Percentiles rank a stretch among this genome's conserved stretches.
Conservation (phyloP, 1,139 yeast species). For the Suhomyces maxii region DNA sequence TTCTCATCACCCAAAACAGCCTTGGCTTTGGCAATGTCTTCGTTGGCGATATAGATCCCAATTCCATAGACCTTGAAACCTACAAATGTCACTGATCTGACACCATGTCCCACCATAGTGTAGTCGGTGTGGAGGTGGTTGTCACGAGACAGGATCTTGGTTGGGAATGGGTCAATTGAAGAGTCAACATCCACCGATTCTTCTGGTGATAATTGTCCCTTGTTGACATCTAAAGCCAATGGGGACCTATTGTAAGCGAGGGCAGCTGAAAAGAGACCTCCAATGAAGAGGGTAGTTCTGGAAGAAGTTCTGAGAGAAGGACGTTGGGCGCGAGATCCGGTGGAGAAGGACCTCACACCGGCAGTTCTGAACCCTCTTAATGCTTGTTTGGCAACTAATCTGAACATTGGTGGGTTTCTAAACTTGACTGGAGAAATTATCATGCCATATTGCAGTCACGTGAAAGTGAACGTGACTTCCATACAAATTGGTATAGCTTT, state of each 20-base stretch:
- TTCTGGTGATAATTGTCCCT: conserved; percentile 2
- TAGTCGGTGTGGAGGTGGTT: conserved; percentile 29
- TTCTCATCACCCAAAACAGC: conserved; percentile 33
- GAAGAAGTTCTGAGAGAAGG: background rate
- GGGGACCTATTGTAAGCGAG: background rate
- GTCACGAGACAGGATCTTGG: conserved; percentile 21
- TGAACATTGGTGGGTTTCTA: conserved; percentile 8
- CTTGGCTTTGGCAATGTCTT: conserved; percentile 51
- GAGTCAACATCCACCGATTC: conserved; percentile 45
- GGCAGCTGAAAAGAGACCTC: conserved; percentile 1
- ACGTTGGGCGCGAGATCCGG: background rate
- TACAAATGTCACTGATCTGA: conserved; percentile 77
- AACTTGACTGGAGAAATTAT: background rate
- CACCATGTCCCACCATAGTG: conserved; percentile 73
- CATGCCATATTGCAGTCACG: background rate
- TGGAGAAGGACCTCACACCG: background rate
- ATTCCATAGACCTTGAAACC: conserved; percentile 84
- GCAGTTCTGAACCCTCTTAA: background rate
- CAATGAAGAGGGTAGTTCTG: background rate
- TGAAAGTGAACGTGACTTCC: background rate
- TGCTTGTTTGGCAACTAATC: conserved; percentile 6
- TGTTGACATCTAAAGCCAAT: conserved; percentile 3
- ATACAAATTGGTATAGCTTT: too few species aligned
- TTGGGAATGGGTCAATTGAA: conserved; percentile 55
- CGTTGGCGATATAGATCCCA: conserved; percentile 70